Evolutionary conservation across 352 stramenopile genomes (phyloP).

Genomic region (Phytopythium vexans): DNA sequence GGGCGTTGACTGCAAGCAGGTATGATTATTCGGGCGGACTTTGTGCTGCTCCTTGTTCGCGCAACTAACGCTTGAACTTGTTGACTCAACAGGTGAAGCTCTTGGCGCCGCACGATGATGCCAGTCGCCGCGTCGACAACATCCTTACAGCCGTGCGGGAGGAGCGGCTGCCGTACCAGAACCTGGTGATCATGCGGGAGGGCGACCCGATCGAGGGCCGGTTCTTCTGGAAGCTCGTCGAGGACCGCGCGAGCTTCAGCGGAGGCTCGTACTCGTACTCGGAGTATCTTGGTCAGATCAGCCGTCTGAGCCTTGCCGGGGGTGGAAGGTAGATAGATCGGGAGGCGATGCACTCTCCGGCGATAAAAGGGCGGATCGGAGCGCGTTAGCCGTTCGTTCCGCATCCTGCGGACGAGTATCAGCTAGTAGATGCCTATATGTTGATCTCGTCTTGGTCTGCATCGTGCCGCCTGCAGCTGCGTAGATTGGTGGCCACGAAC

Average conservation of each 20-base stretch:
- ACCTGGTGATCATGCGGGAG: slow-evolving; percentile 93
- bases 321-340: slow-evolving; percentile 55
- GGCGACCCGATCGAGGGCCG: slow-evolving; percentile 91
- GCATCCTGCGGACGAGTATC: too few relatives aligned
- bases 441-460: too few relatives aligned
- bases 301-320: slow-evolving; percentile 59
- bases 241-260: slow-evolving; percentile 97
- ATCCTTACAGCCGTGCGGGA: slow-evolving; percentile 90
- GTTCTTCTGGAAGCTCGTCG: slow-evolving; percentile 97
- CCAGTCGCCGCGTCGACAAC: slow-evolving; percentile 75
- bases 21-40: slow-evolving; percentile 9
- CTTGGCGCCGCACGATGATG: slow-evolving; percentile 82
- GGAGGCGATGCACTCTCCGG: not conserved
- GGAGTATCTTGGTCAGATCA: slow-evolving; percentile 95
- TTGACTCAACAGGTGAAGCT: slow-evolving; percentile 50
- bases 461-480: too few relatives aligned
- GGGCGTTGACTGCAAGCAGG: slow-evolving; percentile 89
- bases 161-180: slow-evolving; percentile 78
- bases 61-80: slow-evolving; percentile 11
- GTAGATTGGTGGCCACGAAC: too few relatives aligned
- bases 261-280: slow-evolving; percentile 97
- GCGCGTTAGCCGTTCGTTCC: too few relatives aligned
- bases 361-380: not conserved
- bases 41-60: slow-evolving; percentile 1
- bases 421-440: too few relatives aligned